These are phyloP conservation scores for Lathyrus tuberosus DNA, from an alignment of 306 rosid genomes.

Conservation along the genomic window DNA sequence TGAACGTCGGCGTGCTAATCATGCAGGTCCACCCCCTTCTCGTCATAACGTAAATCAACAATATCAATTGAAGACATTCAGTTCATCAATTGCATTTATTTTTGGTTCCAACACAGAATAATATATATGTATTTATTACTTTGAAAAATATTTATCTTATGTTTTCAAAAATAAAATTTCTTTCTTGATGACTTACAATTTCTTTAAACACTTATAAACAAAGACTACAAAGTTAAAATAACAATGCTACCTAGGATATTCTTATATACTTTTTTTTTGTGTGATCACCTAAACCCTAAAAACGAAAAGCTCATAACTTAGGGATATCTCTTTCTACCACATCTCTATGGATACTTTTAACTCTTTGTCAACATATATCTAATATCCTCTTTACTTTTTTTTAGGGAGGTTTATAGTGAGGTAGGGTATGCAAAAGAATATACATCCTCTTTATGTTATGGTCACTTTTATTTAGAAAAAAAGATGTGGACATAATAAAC, in stretches of 20 bases:
- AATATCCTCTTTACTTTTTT: background rate
- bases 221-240: too few species aligned
- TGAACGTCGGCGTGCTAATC: too few species aligned
- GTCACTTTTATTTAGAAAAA: background rate
- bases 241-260: background rate
- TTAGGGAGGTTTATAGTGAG: background rate
- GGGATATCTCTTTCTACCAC: background rate
- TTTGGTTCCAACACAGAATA: too few species aligned
- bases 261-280: background rate
- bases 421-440: background rate
- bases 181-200: too few species aligned
- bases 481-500: conserved; percentile 42
- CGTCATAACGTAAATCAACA: too few species aligned
- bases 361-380: background rate
- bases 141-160: too few species aligned
- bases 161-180: too few species aligned
- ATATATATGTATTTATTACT: too few species aligned
- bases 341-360: background rate
- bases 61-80: too few species aligned
- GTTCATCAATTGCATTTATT: too few species aligned
- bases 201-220: too few species aligned
- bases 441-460: background rate
- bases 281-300: background rate
- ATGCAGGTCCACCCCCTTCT: too few species aligned
- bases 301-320: background rate